A percentile compares a stretch with the other conserved stretches of the same genome.
These are phyloP conservation scores for Pseudogymnoascus sp. DNA, from an alignment of 2,329 filamentous ascomycete species.

Conservation along the genomic window DNA sequence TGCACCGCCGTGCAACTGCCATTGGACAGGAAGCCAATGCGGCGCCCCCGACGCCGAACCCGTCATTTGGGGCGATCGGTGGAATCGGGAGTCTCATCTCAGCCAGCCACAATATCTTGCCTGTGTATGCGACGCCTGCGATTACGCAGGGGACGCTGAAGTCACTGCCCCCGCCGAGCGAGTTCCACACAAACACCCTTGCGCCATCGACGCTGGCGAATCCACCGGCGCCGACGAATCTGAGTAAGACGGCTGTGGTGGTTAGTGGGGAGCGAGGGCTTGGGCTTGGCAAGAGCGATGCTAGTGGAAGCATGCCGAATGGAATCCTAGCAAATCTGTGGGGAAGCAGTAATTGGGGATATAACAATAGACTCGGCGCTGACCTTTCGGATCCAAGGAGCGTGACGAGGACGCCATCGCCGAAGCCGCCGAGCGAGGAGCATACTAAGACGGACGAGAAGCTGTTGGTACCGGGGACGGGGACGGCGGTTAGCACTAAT, in stretches of 20 bases:
- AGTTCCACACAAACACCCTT: conserved; percentile 51
- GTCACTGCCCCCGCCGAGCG: conserved; percentile 33
- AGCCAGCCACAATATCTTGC: conserved; percentile 70
- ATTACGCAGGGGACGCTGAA: conserved; percentile 22
- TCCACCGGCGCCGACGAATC: conserved; percentile 71
- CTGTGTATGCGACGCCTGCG: conserved; percentile 44
- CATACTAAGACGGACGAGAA: background rate
- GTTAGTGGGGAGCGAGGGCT: conserved; percentile 69
- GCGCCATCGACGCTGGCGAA: conserved; percentile 77
- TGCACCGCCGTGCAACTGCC: conserved; percentile 70
- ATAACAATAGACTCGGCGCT: conserved; percentile 45
- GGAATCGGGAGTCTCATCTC: conserved; percentile 82
- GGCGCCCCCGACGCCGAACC: conserved; percentile 32
- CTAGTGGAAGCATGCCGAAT: conserved; percentile 64
- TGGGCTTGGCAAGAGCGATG: conserved; percentile 49
- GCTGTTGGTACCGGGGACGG: background rate
- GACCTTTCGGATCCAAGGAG: background rate
- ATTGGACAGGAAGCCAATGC: conserved; percentile 32
- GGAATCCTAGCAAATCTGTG: conserved; percentile 88
- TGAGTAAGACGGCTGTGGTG: conserved; percentile 78
- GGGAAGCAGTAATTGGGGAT: conserved; percentile 79
- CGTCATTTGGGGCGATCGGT: conserved; percentile 34
- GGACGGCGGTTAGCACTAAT: background rate
- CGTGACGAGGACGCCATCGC: background rate
- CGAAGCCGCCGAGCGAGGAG: background rate